phyloP scores from a whole-genome alignment of 2,329 filamentous ascomycete species.

The Penicillium sp. region DNA sequence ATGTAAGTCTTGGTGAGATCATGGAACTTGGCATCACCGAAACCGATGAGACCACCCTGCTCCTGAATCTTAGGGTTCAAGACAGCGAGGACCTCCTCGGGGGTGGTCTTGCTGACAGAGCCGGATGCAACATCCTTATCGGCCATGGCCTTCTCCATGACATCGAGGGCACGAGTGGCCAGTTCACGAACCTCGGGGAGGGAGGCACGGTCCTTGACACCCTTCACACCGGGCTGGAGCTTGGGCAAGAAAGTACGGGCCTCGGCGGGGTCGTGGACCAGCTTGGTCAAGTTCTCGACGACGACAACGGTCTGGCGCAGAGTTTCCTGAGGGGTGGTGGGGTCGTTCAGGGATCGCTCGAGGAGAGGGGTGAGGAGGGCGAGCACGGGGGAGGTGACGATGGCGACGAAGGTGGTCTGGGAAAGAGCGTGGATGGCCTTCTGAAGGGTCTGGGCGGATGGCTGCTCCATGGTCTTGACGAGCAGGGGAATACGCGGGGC shows the following conservation, averaged over 20 bases:
- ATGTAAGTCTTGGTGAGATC: constrained; percentile 74
- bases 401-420: constrained; percentile 96
- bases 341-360: constrained; percentile 90
- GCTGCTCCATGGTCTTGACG: constrained; percentile 93
- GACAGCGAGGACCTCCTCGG: constrained; percentile 73
- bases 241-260: constrained; percentile 94
- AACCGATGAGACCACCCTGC: constrained; percentile 65
- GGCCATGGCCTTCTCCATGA: constrained; percentile 93
- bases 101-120: constrained; percentile 64
- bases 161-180: constrained; percentile 76
- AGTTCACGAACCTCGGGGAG: constrained; percentile 93
- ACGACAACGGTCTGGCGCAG: constrained; percentile 95
- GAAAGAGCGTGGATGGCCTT: constrained; percentile 97
- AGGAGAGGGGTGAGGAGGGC: constrained; percentile 93
- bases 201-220: constrained; percentile 83
- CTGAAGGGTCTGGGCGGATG: constrained; percentile 82
- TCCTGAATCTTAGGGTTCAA: constrained; percentile 78
- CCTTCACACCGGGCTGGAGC: constrained; percentile 89
- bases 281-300: constrained; percentile 95
- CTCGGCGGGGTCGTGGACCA: constrained; percentile 94
- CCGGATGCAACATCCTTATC: constrained; percentile 61
- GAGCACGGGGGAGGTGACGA: constrained; percentile 93
- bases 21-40: constrained; percentile 66
- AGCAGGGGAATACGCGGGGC: constrained; percentile 88
- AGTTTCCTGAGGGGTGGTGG: constrained; percentile 88